phyloP scores from a whole-genome alignment of 73 alveolate genomes.

The Stentor roeselii region DNA sequence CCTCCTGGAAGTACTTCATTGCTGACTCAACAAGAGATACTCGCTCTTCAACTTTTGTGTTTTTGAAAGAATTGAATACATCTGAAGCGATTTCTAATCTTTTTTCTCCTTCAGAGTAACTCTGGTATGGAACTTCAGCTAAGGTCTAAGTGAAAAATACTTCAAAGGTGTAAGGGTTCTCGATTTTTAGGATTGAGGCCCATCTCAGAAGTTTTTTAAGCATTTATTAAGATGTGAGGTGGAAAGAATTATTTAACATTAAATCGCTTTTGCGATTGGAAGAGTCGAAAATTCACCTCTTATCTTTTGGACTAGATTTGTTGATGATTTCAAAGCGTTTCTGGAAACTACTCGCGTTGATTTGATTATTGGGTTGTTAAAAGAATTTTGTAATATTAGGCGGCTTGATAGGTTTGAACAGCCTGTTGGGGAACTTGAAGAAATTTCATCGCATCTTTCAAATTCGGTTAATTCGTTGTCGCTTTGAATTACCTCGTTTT shows the following conservation, averaged over 20 bases:
- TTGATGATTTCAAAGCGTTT: neutral
- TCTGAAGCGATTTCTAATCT: conserved; percentile 1
- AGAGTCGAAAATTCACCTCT: neutral
- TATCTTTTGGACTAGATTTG: neutral
- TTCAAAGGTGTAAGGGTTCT: conserved; percentile 40
- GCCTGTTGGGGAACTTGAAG: neutral
- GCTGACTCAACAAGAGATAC: conserved; percentile 15
- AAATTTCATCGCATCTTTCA: neutral
- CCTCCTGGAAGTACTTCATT: conserved; percentile 25
- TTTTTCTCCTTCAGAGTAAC: conserved; percentile 17
- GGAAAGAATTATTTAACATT: neutral
- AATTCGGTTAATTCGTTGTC: neutral
- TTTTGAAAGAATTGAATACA: neutral
- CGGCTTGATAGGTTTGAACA: neutral
- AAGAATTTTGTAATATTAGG: neutral
- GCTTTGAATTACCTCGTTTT: too few species aligned
- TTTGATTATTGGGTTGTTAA: neutral
- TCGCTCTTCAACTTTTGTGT: conserved; percentile 11
- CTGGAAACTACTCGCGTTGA: neutral
- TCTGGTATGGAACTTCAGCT: conserved; percentile 32
- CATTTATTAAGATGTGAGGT: neutral
- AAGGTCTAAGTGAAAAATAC: conserved; percentile 24
- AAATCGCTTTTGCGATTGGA: neutral
- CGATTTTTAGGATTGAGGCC: conserved; percentile 27
- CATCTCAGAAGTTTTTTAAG: neutral